Percentiles rank a stretch among this genome's conserved stretches.
These are phyloP conservation scores for Ettlia oleoabundans DNA, from an alignment of 139 green algal genomes.

Conservation along the genomic window DNA sequence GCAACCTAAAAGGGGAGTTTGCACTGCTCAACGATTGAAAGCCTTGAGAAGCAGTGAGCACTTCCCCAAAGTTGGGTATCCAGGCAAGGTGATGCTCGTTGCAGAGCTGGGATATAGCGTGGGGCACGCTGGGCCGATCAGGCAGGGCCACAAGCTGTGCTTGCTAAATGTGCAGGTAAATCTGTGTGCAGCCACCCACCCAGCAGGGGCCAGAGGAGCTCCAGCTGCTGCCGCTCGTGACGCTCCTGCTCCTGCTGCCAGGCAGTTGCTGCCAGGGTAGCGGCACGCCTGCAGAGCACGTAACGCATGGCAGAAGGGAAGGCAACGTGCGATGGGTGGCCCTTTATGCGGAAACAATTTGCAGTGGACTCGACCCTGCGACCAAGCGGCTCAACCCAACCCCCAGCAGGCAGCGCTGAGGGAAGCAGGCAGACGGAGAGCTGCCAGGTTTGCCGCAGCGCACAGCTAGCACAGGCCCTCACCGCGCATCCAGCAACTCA, in stretches of 20 bases:
- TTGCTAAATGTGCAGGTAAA: neutral
- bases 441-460: neutral
- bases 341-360: neutral
- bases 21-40: no score
- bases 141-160: neutral
- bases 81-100: no score
- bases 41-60: no score
- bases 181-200: neutral
- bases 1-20: no score
- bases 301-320: neutral
- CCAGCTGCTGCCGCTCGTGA: constrained; percentile 12
- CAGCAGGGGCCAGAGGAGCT: constrained; percentile 18
- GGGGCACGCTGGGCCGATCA: no score
- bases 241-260: neutral
- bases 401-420: no score
- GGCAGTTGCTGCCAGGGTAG: neutral
- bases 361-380: no score
- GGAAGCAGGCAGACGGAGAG: neutral
- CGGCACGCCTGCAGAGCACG: neutral
- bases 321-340: neutral
- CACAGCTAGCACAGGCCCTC: neutral
- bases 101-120: no score
- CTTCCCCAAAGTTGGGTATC: no score
- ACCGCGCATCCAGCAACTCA: constrained; percentile 29
- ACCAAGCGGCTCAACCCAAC: no score